Base-by-base conservation (phyloP, 2,329 filamentous ascomycete genomes). In the Colletotrichum cereale region DNA sequence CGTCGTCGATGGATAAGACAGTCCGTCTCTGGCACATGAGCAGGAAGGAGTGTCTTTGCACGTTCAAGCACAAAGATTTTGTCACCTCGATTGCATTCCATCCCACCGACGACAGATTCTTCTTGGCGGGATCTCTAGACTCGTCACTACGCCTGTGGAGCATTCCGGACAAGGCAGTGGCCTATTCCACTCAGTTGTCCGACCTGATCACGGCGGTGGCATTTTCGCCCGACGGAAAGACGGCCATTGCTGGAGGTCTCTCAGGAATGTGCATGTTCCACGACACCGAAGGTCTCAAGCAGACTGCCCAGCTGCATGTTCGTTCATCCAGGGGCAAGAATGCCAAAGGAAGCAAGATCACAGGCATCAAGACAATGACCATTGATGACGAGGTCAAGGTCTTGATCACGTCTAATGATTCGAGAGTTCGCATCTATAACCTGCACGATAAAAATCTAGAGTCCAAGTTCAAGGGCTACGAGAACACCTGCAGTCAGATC, bases 1-100 rank as follows among this genome's bases (percentile, higher is more conserved):
- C 96, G 4, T 97, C 95, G 0, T 97, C 95, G 0, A 98, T 98
- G 95, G 96, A 99, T 80, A 98, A 98, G 84, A 97, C 95, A 0
- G 96, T 99, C 16, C 89, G 94, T 18, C 82, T 99, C 58, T 99
- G 96, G 96, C 96, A 99, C 81, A 87, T 96, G 73, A 96, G 90
- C 78, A 88, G 96, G 63, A 82, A 87, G 4, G 95, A 98, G 77
- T 98, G 95, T 77, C 86, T 99, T 0, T 97, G 95, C 81, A 95
- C 93, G 2, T 99, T 98, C 83, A 94, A 95, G 77, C 96, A 98
- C 81, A 94, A 91, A 76, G 96, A 99, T 79, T 95, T 98, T 76
- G 96, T 98, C 57, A 97, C 96, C 0, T 96, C 95, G 1, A 95
- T 99, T 61, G 90, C 94, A 47, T 99, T 99, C 75, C 96, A 99